Base-by-base conservation (phyloP, 148 eudicot genomes). In the Simmondsia chinensis region DNA sequence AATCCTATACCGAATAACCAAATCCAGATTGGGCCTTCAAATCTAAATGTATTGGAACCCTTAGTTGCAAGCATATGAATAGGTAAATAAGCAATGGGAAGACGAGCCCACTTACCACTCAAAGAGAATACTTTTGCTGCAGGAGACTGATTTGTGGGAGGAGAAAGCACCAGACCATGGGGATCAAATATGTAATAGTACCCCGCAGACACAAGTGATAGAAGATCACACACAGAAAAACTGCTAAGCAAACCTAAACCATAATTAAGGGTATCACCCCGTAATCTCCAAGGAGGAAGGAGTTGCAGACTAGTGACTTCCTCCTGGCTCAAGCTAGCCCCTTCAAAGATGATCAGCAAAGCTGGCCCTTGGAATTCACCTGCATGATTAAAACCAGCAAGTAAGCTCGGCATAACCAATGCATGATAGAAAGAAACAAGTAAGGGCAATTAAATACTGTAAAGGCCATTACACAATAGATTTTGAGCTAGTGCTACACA, bases 351-450 rank as follows among this genome's bases (percentile, higher is more conserved):
- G 26, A 79, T 96, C 47, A 91, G 50, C 28, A 91, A 60, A 7
- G 79, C 83, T 37, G 99, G 95, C 70, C 99, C 99, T 63, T 91
- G 99, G 72, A 65, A 86, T 43, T 86, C 99, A 67, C 88, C 97
- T 91, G 79, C 19, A 53, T 32, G 31, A 28, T n/a, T n/a, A n/a
- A n/a, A n/a, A n/a, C n/a, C n/a, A n/a, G n/a, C n/a, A n/a, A n/a
- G n/a, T n/a, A n/a, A n/a, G n/a, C n/a, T n/a, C n/a, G n/a, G n/a
- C n/a, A n/a, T n/a, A n/a, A n/a, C n/a, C n/a, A n/a, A n/a, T n/a
- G n/a, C n/a, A n/a, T n/a, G n/a, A n/a, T n/a, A n/a, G n/a, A n/a
- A n/a, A n/a, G n/a, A n/a, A n/a, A n/a, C n/a, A n/a, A n/a, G n/a
- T n/a, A n/a, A n/a, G n/a, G n/a, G n/a, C n/a, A n/a, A n/a, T n/a